Conservation (phyloP, 2,329 filamentous ascomycete genomes). For the Fusarium decemcellulare region DNA sequence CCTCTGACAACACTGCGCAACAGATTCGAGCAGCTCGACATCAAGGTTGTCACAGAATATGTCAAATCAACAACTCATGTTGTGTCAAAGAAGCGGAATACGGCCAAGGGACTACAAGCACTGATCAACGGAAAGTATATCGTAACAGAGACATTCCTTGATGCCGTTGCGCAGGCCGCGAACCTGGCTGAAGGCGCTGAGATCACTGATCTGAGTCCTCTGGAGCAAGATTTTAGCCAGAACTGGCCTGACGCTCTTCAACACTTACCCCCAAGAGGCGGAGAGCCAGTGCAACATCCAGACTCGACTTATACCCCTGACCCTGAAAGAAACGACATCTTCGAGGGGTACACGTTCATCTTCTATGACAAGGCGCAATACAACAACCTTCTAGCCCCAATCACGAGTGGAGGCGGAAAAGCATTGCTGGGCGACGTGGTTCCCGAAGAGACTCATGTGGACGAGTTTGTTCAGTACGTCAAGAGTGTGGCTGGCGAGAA, state of each 20-base stretch:
- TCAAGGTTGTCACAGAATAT: slow-evolving; percentile 86
- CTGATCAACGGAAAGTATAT: slow-evolving; percentile 86
- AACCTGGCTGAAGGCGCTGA: slow-evolving; percentile 62
- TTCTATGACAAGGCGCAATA: slow-evolving; percentile 86
- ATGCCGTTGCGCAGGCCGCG: slow-evolving; percentile 76
- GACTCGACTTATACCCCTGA: slow-evolving; percentile 82
- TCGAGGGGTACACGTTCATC: slow-evolving; percentile 89
- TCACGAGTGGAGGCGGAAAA: slow-evolving; percentile 88
- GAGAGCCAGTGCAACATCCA: slow-evolving; percentile 80
- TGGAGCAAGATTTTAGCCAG: slow-evolving; percentile 85
- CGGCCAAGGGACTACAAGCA: slow-evolving; percentile 87
- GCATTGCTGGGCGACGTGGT: slow-evolving; percentile 76
- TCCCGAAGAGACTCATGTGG: slow-evolving; percentile 74
- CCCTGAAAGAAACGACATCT: slow-evolving; percentile 75
- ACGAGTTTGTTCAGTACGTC: slow-evolving; percentile 85
- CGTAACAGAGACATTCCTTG: slow-evolving; percentile 80
- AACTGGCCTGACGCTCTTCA: slow-evolving; percentile 83
- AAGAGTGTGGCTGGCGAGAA: slow-evolving; percentile 83
- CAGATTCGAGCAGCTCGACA: slow-evolving; percentile 85
- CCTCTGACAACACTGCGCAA: slow-evolving; percentile 73
- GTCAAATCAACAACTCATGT: slow-evolving; percentile 85
- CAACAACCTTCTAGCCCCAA: slow-evolving; percentile 79
- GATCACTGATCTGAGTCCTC: slow-evolving; percentile 63
- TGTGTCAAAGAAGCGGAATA: slow-evolving; percentile 90
- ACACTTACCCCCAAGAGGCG: slow-evolving; percentile 80